Conservation (phyloP, 805 yeast species). For the Barnettozyma wickerhamii region DNA sequence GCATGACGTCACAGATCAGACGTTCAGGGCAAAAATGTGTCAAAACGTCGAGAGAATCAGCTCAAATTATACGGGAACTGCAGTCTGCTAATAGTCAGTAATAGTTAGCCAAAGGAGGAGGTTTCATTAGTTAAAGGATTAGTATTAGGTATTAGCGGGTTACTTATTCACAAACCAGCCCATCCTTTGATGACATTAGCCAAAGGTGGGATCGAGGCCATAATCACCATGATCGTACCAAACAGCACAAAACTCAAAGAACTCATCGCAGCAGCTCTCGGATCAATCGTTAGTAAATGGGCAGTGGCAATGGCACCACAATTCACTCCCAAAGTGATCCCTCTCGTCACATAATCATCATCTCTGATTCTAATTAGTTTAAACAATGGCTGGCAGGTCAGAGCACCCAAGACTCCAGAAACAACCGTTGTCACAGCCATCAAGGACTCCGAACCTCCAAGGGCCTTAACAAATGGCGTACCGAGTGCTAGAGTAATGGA, state of each 20-base stretch:
- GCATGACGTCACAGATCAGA: too few species aligned
- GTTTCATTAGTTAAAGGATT: too few species aligned
- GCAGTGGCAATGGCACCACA: conserved; percentile 86
- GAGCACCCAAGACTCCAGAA: conserved; percentile 72
- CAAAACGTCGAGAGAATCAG: too few species aligned
- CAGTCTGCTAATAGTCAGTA: too few species aligned
- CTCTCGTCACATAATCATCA: conserved; percentile 70
- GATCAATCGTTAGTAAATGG: conserved; percentile 60
- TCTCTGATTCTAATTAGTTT: conserved; percentile 44
- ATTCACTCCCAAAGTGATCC: conserved; percentile 70
- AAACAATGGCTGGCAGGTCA: conserved; percentile 51
- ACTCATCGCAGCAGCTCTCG: conserved; percentile 79
- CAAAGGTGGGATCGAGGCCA: conserved; percentile 56
- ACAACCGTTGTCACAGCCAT: conserved; percentile 78
- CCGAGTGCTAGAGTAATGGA: conserved; percentile 79
- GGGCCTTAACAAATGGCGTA: conserved; percentile 61
- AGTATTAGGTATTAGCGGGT: neutral
- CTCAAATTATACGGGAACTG: too few species aligned
- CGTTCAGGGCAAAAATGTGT: too few species aligned
- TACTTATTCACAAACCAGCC: conserved; percentile 36
- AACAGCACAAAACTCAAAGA: conserved; percentile 65
- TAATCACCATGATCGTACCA: conserved; percentile 68
- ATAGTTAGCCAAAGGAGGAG: too few species aligned
- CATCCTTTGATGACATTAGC: conserved; percentile 42
- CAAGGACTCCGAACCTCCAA: conserved; percentile 64